A percentile compares a stretch with the other conserved stretches of the same genome.
Evolutionary conservation across 306 rosid genomes (phyloP).

Genomic region (Quercus mongolica): DNA sequence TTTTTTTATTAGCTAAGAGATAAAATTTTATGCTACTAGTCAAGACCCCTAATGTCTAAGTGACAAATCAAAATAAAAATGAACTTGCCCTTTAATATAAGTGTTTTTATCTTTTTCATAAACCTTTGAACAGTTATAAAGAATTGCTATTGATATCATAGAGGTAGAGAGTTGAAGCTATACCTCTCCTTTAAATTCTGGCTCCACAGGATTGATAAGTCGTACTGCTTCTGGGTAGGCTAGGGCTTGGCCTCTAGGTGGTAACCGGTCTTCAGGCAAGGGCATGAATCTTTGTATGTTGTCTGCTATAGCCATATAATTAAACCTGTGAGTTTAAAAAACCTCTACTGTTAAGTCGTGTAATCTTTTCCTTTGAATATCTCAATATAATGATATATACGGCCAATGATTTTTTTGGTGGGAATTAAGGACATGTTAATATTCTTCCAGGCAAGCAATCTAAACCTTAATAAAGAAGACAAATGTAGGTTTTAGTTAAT

Average conservation of each 20-base stretch:
- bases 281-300: constrained; percentile 76
- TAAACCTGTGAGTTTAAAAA: constrained; percentile 40
- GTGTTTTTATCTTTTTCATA: too few species aligned
- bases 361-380: too few species aligned
- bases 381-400: too few species aligned
- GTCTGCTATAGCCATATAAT: constrained; percentile 61
- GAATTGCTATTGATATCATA: neutral
- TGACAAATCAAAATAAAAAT: too few species aligned
- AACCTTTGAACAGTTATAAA: neutral
- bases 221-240: constrained; percentile 71
- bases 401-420: neutral
- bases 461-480: neutral
- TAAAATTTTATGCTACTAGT: too few species aligned
- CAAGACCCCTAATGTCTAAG: too few species aligned
- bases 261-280: constrained; percentile 59
- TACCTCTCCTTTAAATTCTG: constrained; percentile 72
- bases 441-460: neutral
- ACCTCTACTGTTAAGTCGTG: too few species aligned
- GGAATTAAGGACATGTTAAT: neutral
- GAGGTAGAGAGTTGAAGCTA: neutral
- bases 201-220: constrained; percentile 64
- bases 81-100: too few species aligned
- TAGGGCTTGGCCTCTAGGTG: constrained; percentile 46
- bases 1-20: too few species aligned
- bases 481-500: too few species aligned